A percentile compares a stretch with the other conserved stretches of the same genome.
Evolutionary conservation across 305 asterid species (phyloP).

Genomic region (Lippia alba): DNA sequence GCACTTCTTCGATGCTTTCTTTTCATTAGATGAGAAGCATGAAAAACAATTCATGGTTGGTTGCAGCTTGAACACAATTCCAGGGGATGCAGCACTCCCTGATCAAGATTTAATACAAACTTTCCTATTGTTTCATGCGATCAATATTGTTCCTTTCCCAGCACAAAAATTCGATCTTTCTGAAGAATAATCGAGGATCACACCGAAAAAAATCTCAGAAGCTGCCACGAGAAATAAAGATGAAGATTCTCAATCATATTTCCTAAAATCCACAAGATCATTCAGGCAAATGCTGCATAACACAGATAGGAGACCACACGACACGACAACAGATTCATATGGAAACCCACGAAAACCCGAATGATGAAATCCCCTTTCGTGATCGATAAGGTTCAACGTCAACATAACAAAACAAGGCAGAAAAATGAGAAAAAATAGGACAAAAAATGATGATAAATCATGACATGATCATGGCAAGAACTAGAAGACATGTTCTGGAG

Average conservation of each 20-base stretch:
- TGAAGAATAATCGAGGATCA: not conserved
- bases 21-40: conserved; percentile 65
- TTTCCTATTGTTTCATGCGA: not conserved
- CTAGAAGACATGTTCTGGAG: conserved; percentile 36
- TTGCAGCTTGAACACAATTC: conserved; percentile 31
- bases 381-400: conserved; percentile 25
- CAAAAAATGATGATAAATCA: not conserved
- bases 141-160: too few relatives aligned
- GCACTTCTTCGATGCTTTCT: conserved; percentile 42
- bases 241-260: conserved; percentile 2
- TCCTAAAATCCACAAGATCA: not conserved
- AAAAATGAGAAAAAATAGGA: not conserved
- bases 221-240: conserved; percentile 5
- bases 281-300: not conserved
- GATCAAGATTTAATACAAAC: conserved; percentile 17
- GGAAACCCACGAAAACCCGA: conserved; percentile 2
- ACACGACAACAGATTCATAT: not conserved
- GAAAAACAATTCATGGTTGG: conserved; percentile 60
- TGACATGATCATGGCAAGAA: conserved; percentile 39
- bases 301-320: not conserved
- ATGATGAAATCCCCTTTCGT: not conserved
- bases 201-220: not conserved
- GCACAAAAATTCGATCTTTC: not conserved
- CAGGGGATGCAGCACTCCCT: conserved; percentile 40
- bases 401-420: not conserved